phyloP scores from a whole-genome alignment of 2,329 filamentous ascomycete species.

The Phialocephala subalpina region DNA sequence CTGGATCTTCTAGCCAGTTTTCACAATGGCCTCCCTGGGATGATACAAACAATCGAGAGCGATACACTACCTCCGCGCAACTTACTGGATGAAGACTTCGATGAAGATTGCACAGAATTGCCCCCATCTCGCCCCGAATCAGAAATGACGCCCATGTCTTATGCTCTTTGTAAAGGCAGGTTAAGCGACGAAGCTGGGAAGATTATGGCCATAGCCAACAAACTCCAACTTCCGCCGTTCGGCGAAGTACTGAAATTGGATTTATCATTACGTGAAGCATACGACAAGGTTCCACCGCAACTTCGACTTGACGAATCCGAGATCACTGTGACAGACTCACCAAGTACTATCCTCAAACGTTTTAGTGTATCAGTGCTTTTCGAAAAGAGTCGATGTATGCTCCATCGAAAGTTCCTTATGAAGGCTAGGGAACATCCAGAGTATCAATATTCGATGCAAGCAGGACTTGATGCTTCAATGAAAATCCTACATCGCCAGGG shows the following conservation, averaged over 20 bases:
- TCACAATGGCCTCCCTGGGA: conserved; percentile 72
- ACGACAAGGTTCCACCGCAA: conserved; percentile 54
- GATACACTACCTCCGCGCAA: conserved; percentile 70
- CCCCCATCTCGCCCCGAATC: conserved; percentile 62
- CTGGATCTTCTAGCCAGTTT: conserved; percentile 72
- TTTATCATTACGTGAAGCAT: conserved; percentile 45
- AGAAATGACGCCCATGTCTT: conserved; percentile 67
- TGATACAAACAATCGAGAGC: conserved; percentile 69
- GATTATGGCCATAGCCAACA: conserved; percentile 59
- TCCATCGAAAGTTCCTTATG: conserved; percentile 61
- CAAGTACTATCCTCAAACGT: conserved; percentile 57
- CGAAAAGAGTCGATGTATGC: conserved; percentile 62
- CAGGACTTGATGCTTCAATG: conserved; percentile 58
- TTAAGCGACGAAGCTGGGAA: conserved; percentile 58
- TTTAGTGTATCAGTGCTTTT: conserved; percentile 61
- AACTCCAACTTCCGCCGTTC: conserved; percentile 56
- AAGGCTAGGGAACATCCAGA: conserved; percentile 52
- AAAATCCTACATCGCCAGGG: conserved; percentile 57
- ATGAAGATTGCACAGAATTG: conserved; percentile 59
- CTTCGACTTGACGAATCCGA: conserved; percentile 57
- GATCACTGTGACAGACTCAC: conserved; percentile 58
- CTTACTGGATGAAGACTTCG: conserved; percentile 71
- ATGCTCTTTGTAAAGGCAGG: conserved; percentile 59
- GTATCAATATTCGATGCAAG: conserved; percentile 61
- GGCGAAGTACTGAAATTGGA: conserved; percentile 51